phyloP scores from a whole-genome alignment of 1,284 basidiomycete genomes.

The Moesziomyces antarcticus region DNA sequence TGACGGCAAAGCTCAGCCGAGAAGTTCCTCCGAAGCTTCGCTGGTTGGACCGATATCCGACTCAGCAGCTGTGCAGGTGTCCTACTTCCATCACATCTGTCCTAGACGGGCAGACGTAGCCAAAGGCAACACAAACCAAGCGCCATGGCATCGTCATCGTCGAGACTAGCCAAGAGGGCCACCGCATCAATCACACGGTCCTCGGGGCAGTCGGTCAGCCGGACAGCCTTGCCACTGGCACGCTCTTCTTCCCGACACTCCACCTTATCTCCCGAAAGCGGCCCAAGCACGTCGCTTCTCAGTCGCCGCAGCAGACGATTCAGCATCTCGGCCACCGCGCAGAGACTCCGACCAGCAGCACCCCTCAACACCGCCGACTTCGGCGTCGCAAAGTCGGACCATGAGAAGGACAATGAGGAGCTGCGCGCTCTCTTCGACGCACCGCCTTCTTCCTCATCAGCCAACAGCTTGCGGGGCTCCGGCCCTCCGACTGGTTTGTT shows the following conservation, averaged over 20 bases:
- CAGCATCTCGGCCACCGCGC: conserved; percentile 3
- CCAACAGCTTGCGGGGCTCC: conserved; percentile 17
- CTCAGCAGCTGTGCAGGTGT: no score
- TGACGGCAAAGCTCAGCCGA: conserved; percentile 26
- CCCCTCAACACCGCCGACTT: conserved; percentile 10
- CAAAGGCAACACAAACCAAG: background rate
- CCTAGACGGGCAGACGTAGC: no score
- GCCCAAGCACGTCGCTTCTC: background rate
- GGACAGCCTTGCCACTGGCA: conserved; percentile 4
- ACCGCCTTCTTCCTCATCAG: conserved; percentile 38
- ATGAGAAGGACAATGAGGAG: conserved; percentile 48
- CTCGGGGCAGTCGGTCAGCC: conserved; percentile 6
- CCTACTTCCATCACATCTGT: no score
- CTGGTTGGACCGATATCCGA: background rate
- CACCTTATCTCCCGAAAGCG: background rate
- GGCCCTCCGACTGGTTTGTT: conserved; percentile 56
- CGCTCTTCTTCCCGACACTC: background rate
- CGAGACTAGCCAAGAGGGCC: conserved; percentile 17
- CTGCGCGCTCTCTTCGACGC: conserved; percentile 53
- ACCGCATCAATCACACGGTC: conserved; percentile 23
- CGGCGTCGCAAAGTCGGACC: conserved; percentile 5
- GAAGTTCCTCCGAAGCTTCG: conserved; percentile 16
- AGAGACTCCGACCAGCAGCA: conserved; percentile 15
- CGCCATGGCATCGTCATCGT: conserved; percentile 9
- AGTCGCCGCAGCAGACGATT: conserved; percentile 5